Conservation (phyloP, 2,329 filamentous ascomycete species). For the Trichoderma sp. region DNA sequence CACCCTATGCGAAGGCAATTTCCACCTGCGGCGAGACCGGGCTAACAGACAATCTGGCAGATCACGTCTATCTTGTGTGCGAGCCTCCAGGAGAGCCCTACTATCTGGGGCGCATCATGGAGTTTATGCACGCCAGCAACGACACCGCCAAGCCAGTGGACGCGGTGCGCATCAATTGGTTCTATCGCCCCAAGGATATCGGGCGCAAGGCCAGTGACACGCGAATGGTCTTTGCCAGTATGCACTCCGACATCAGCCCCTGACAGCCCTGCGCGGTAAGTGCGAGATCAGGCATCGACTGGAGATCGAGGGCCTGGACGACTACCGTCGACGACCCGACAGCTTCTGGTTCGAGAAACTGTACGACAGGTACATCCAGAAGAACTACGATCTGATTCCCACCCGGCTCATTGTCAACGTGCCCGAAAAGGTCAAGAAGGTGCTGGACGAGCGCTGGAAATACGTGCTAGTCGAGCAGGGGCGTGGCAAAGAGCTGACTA, state of each 20-base stretch:
- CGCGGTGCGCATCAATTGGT: conserved; percentile 94
- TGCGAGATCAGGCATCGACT: conserved; percentile 87
- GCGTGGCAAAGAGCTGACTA: conserved; percentile 91
- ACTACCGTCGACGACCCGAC: conserved; percentile 81
- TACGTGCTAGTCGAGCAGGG: conserved; percentile 93
- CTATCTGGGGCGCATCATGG: conserved; percentile 97
- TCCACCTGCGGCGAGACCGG: conserved; percentile 20
- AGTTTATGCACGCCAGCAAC: conserved; percentile 85
- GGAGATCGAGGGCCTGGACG: conserved; percentile 79
- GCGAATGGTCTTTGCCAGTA: conserved; percentile 89
- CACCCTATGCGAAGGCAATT: conserved; percentile 22
- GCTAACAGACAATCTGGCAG: conserved; percentile 44
- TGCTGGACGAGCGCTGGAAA: conserved; percentile 94
- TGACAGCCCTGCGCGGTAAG: conserved; percentile 90
- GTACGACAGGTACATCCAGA: conserved; percentile 97
- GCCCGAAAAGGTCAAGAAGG: conserved; percentile 90
- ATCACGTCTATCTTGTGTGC: conserved; percentile 92
- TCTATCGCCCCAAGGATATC: conserved; percentile 95
- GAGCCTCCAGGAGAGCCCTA: conserved; percentile 98
- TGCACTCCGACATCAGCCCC: conserved; percentile 95
- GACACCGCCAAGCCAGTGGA: conserved; percentile 74
- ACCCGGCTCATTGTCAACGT: conserved; percentile 94
- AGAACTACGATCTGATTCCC: conserved; percentile 95
- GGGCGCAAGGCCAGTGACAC: conserved; percentile 89
- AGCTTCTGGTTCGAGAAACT: conserved; percentile 97